A percentile compares a stretch with the other conserved stretches of the same genome.
Evolutionary conservation across 2,329 filamentous ascomycete genomes (phyloP).

Genomic region (Fonsecaea monophora): DNA sequence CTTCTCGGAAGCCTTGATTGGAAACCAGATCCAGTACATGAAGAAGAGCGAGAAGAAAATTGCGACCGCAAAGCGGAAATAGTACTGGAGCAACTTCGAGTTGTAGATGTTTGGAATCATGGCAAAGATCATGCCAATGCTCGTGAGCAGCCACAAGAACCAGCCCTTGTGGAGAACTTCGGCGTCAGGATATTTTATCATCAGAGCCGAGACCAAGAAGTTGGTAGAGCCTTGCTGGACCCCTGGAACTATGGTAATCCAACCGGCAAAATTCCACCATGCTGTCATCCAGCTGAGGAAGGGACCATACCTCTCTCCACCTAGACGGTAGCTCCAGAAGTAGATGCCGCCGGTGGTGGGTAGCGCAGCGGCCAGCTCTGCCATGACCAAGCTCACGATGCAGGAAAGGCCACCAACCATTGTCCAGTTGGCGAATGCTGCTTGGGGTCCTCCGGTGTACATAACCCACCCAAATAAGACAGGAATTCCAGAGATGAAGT

Average conservation of each 20-base stretch:
- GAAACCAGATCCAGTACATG: slow-evolving; percentile 52
- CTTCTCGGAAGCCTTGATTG: slow-evolving; percentile 45
- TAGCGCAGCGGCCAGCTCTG: slow-evolving; percentile 48
- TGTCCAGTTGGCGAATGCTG: slow-evolving; percentile 51
- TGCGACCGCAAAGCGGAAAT: slow-evolving; percentile 49
- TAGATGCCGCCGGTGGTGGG: slow-evolving; percentile 51
- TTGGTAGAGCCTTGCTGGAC: slow-evolving; percentile 51
- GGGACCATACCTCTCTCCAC: slow-evolving; percentile 48
- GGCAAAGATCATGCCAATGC: slow-evolving; percentile 48
- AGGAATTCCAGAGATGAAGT: slow-evolving; percentile 50
- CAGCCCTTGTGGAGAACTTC: slow-evolving; percentile 47
- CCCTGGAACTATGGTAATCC: slow-evolving; percentile 49
- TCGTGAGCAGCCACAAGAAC: slow-evolving; percentile 49
- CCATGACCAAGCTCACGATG: slow-evolving; percentile 48
- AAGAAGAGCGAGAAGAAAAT: slow-evolving; percentile 48
- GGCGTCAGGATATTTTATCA: slow-evolving; percentile 48
- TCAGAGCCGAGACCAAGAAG: slow-evolving; percentile 50
- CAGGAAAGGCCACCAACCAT: slow-evolving; percentile 49
- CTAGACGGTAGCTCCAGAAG: slow-evolving; percentile 50
- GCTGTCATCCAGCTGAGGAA: slow-evolving; percentile 52
- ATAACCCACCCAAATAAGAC: slow-evolving; percentile 51
- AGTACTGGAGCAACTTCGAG: slow-evolving; percentile 45
- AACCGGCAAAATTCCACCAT: slow-evolving; percentile 49
- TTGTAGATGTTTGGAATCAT: slow-evolving; percentile 48
- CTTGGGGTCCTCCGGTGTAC: slow-evolving; percentile 49